phyloP scores from a whole-genome alignment of 2,329 filamentous ascomycete genomes.

The Paracamarosporium sp. region DNA sequence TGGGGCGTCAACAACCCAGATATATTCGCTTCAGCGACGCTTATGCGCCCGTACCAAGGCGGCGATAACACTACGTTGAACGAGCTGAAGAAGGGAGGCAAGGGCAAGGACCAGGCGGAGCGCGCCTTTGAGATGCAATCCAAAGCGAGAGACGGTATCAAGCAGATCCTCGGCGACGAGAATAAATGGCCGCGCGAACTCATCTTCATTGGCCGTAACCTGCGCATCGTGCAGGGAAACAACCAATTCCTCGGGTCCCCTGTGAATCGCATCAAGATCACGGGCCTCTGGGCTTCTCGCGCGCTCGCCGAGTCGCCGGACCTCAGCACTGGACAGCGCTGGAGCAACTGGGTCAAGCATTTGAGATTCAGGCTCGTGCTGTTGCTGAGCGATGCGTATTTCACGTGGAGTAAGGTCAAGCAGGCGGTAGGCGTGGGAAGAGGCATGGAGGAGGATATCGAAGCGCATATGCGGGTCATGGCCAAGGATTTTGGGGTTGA shows the following conservation, averaged over 20 bases:
- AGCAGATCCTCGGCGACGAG: slow-evolving; percentile 82
- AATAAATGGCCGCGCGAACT: slow-evolving; percentile 89
- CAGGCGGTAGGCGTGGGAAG: slow-evolving; percentile 78
- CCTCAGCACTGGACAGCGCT: slow-evolving; percentile 66
- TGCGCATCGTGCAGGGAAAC: slow-evolving; percentile 92
- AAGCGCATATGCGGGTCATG: slow-evolving; percentile 84
- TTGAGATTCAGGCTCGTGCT: slow-evolving; percentile 82
- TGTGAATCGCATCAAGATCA: slow-evolving; percentile 92
- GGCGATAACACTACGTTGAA: slow-evolving; percentile 72
- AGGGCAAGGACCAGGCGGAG: slow-evolving; percentile 62
- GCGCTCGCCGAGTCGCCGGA: slow-evolving; percentile 79
- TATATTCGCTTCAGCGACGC: slow-evolving; percentile 87
- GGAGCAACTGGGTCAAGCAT: slow-evolving; percentile 76
- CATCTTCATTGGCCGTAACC: slow-evolving; percentile 88
- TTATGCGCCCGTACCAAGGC: slow-evolving; percentile 89
- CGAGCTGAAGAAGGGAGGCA: slow-evolving; percentile 61
- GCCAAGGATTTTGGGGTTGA: slow-evolving; percentile 93
- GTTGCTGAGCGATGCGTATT: slow-evolving; percentile 77
- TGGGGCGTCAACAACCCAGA: slow-evolving; percentile 94
- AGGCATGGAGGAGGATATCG: slow-evolving; percentile 94
- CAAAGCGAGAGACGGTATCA: slow-evolving; percentile 73
- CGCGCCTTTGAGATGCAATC: slow-evolving; percentile 81
- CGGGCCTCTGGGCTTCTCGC: slow-evolving; percentile 85
- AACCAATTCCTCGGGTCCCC: slow-evolving; percentile 90
- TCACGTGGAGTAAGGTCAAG: slow-evolving; percentile 79